Evolutionary conservation across 2,329 filamentous ascomycete genomes (phyloP), one percentile per base, ranked within the genome.

Genomic region (Acephala macrosclerotiorum): DNA sequence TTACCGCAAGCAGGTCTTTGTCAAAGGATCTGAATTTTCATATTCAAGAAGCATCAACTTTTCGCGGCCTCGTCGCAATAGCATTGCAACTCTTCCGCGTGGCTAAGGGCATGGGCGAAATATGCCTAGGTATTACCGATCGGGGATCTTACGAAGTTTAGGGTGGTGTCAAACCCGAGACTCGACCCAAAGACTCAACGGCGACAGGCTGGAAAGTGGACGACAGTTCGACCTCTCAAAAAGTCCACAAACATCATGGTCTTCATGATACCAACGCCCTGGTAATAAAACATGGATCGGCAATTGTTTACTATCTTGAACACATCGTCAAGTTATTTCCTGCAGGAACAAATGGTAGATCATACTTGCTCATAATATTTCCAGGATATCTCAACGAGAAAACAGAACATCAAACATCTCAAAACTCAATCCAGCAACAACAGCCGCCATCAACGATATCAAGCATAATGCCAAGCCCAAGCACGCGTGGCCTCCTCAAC

Each of bases 381-480:
- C n/a, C 18, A 49, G 45, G 45, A 49, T 22, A 25, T 20, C 18
- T 49, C 12, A 9, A 20, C 45, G 18, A 49, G 20, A 20, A 16
- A 2, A 20, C 8, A 20, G 45, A 18, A 20, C 12, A 49, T 49
- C 45, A 49, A 49, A 49, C 45, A 49, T 49, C 18, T 22, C 45
- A 49, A 42, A 25, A 49, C 18, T 22, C 20, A 25, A 49, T 20
- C 18, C 45, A 49, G 45, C 45, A 49, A 49, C 45, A 49, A 25
- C 45, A 49, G 45, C 20, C 45, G 45, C 45, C 45, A 25, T 49
- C 18, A 11, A 6, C 18, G 12, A 49, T 18, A 12, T 49, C 18
- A 49, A 49, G 18, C 18, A 49, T 49, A 49, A 49, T 12, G 45
- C 45, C 45, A 49, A 49, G 45, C 20, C 18, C 18, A 49, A 49